A percentile compares a stretch with the other conserved stretches of the same genome.
Conservation (phyloP, 768 basidiomycete genomes). For the Leucosporidium yakuticum region DNA sequence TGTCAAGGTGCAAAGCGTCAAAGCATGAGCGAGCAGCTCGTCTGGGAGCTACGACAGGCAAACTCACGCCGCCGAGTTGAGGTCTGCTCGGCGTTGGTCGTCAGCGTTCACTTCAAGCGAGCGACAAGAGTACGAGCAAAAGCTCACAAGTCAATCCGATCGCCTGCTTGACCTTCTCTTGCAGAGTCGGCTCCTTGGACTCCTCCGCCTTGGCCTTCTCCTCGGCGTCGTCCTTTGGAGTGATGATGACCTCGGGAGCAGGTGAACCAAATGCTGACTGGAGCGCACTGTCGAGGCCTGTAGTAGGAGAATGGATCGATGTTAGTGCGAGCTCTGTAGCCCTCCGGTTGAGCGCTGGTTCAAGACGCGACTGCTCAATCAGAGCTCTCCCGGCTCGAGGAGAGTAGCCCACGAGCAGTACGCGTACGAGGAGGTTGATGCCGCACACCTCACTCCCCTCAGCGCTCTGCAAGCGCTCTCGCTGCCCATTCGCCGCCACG, state of each 20-base stretch:
- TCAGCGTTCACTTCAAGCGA: neutral
- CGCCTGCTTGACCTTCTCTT: slow-evolving; percentile 6
- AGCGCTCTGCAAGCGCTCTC: neutral
- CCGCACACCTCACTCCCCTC: neutral
- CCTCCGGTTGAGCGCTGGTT: neutral
- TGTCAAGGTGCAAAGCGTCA: neutral
- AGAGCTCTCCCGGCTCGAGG: neutral
- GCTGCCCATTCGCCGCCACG: neutral
- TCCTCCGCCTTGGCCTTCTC: neutral
- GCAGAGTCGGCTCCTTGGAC: neutral
- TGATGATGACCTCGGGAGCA: neutral
- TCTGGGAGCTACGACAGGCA: too few relatives aligned
- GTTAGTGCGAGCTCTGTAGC: neutral
- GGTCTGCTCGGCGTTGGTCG: neutral
- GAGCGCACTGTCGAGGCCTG: neutral
- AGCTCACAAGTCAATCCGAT: neutral
- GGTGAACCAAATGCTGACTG: neutral
- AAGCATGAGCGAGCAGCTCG: too few relatives aligned
- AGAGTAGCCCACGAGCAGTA: neutral
- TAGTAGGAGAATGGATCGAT: neutral
- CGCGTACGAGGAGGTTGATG: neutral
- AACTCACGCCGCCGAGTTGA: neutral
- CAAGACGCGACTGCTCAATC: too few relatives aligned
- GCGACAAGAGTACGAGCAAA: neutral
- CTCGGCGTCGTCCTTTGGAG: neutral